Evolutionary conservation across 192 early-diverging fungal genomes (phyloP), one percentile per base, ranked within the genome.

Genomic region (Jimgerdemannia lactiflua): DNA sequence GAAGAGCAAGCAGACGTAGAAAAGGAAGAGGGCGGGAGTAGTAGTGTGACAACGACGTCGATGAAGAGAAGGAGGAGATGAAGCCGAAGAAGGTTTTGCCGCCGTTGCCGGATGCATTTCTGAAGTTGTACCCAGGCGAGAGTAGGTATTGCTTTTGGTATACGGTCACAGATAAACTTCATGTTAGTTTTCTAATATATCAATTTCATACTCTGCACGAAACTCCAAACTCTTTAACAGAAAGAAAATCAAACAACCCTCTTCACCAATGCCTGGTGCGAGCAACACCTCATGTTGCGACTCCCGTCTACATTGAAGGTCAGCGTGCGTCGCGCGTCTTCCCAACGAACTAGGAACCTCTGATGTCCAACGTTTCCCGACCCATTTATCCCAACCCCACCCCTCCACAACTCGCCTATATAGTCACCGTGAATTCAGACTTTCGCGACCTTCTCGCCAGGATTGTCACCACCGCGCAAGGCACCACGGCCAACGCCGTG

Each of bases 301-400:
- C 86, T 3, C 79, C 82, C 40, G 79, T 85, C 14, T 84, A 82
- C 67, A 39, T 83, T 3, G 43, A 80, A 77, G 69, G 86, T 85
- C 54, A 59, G 40, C 69, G n/a, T 29, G 29, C 29, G 29, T 29
- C 29, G 29, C 29, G 29, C 1, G 29, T 29, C 29, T 29, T 29
- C 1, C 29, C 29, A 29, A 29, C 29, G 29, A 29, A 29, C 29
- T 29, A 29, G 29, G 29, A 29, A 29, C 29, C 29, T 29, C 29
- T 29, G 29, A 29, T 29, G 29, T 29, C 29, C 1, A 29, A 29
- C 29, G 29, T 29, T 29, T 29, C 29, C 29, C 29, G 29, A 29
- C 29, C 29, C 29, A 29, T 29, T 29, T 29, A 29, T 1, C 29
- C 29, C 29, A n/a, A n/a, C 29, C 29, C 29, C 29, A 0, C 29